These are phyloP conservation scores for Bruguiera gymnorhiza DNA, from an alignment of 345 rosid genomes.

Conservation along the genomic window DNA sequence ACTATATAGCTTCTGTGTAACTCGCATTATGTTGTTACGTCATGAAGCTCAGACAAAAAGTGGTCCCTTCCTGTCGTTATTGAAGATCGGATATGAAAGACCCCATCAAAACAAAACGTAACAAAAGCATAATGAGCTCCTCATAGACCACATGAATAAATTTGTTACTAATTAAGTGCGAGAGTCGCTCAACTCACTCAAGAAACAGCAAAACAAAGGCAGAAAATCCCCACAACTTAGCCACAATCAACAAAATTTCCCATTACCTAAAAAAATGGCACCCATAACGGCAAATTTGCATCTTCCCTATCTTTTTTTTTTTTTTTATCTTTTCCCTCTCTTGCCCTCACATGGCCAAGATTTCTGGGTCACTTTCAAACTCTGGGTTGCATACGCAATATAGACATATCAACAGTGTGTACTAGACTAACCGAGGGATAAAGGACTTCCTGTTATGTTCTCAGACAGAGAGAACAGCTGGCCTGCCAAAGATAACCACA, in stretches of 20 bases:
- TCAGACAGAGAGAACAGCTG: neutral
- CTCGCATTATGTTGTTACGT: too few relatives aligned
- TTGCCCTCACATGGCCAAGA: conserved; percentile 12
- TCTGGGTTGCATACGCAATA: conserved; percentile 8
- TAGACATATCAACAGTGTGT: neutral
- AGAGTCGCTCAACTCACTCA: too few relatives aligned
- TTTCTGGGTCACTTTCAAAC: conserved; percentile 7
- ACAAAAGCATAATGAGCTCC: too few relatives aligned
- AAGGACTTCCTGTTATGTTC: neutral
- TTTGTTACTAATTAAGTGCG: too few relatives aligned
- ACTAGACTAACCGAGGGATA: neutral
- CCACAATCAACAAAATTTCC: conserved; percentile 3
- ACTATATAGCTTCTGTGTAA: too few relatives aligned
- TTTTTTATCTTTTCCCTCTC: neutral
- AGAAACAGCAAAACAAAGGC: too few relatives aligned
- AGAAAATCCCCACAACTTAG: too few relatives aligned
- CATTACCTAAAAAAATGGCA: neutral
- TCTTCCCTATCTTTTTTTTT: neutral
- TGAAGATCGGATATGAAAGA: too few relatives aligned
- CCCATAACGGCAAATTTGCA: conserved; percentile 10
- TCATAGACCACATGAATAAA: too few relatives aligned
- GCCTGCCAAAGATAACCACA: neutral
- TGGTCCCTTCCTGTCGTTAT: too few relatives aligned
- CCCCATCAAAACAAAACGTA: too few relatives aligned
- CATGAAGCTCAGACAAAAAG: too few relatives aligned